Conservation (phyloP, 305 asterid species). For the Galium porrigens region DNA sequence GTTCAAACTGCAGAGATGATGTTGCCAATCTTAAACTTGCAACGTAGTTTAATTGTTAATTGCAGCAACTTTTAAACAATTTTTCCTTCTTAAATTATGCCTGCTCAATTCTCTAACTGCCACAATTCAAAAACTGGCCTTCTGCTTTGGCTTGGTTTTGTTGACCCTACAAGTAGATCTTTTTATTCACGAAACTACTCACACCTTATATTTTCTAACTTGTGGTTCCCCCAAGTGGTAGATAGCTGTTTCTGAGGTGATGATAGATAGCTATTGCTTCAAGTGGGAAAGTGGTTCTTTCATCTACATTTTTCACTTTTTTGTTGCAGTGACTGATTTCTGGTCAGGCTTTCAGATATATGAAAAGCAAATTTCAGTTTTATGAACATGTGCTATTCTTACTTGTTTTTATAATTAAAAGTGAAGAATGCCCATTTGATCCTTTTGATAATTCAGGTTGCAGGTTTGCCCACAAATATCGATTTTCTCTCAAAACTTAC, state of each 20-base stretch:
- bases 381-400: background rate
- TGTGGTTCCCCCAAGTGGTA: background rate
- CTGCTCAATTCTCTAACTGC: background rate
- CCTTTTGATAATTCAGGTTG: conserved; percentile 44
- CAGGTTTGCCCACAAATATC: conserved; percentile 92
- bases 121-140: background rate
- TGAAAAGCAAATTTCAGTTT: background rate
- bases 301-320: background rate
- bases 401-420: background rate
- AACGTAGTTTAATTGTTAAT: background rate
- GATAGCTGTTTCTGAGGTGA: background rate
- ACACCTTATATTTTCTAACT: background rate
- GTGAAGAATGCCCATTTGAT: background rate
- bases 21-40: background rate
- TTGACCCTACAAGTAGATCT: background rate
- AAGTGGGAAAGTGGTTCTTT: background rate
- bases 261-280: background rate
- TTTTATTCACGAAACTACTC: background rate
- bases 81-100: background rate
- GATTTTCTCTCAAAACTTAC: conserved; percentile 74
- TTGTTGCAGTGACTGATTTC: background rate
- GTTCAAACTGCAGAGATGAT: background rate
- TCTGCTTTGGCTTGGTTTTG: conserved; percentile 2
- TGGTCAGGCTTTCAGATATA: background rate
- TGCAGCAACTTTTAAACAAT: background rate